These are phyloP conservation scores for Candida taoyuanica DNA, from an alignment of 805 yeast species.

Conservation along the genomic window DNA sequence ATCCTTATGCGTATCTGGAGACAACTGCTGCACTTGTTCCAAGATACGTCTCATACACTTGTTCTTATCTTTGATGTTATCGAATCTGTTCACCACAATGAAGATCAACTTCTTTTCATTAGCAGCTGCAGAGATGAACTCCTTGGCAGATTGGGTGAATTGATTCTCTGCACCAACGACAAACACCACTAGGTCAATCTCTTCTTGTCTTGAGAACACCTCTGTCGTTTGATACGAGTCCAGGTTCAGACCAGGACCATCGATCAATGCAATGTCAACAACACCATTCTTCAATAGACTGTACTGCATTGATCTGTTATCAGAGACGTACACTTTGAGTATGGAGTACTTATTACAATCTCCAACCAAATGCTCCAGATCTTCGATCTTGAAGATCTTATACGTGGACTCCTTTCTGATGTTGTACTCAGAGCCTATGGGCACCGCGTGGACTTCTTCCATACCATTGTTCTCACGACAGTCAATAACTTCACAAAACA, in stretches of 20 bases:
- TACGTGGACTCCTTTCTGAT: constrained; percentile 61
- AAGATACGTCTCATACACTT: constrained; percentile 73
- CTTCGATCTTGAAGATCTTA: constrained; percentile 46
- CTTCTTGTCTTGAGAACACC: constrained; percentile 93
- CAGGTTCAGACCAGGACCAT: constrained; percentile 95
- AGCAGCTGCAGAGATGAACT: constrained; percentile 86
- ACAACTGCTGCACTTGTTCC: constrained; percentile 77
- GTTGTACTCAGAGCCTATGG: constrained; percentile 40
- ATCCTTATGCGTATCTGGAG: constrained; percentile 89
- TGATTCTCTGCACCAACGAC: constrained; percentile 97
- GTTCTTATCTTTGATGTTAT: constrained; percentile 74
- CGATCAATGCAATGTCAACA: constrained; percentile 87
- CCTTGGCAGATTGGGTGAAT: constrained; percentile 89
- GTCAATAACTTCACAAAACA: constrained; percentile 91
- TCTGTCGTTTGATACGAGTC: constrained; percentile 93
- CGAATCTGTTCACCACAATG: constrained; percentile 91
- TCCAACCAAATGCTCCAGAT: constrained; percentile 65
- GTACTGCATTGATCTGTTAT: constrained; percentile 57
- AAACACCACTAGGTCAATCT: constrained; percentile 91
- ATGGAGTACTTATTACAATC: constrained; percentile 67
- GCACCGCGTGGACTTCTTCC: constrained; percentile 93
- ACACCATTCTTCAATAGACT: constrained; percentile 84
- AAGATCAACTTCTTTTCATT: constrained; percentile 88
- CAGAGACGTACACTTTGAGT: constrained; percentile 78
- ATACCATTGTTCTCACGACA: constrained; percentile 65